Evolutionary conservation across 2,329 filamentous ascomycete species (phyloP).

Genomic region (Diatrype stigma): DNA sequence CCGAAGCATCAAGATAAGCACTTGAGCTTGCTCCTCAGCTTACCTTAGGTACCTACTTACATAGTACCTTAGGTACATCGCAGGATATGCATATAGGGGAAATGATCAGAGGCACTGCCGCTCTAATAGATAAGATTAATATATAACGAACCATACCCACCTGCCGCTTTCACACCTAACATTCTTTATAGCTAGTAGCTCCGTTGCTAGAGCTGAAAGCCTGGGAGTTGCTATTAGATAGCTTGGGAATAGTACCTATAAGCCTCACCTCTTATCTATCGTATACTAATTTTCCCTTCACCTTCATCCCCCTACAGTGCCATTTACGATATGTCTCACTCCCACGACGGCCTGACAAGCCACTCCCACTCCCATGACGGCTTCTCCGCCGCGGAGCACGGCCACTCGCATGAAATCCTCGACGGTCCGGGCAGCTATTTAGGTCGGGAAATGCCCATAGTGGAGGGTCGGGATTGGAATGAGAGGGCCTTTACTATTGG

Average conservation of each 20-base stretch:
- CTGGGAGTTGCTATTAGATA: too few species aligned
- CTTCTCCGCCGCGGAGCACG: conserved; percentile 66
- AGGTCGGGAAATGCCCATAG: conserved; percentile 87
- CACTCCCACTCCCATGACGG: conserved; percentile 50
- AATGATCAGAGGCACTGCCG: too few species aligned
- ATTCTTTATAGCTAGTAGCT: too few species aligned
- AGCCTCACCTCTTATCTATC: background rate
- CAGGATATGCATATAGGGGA: too few species aligned
- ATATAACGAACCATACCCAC: too few species aligned
- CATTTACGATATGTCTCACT: conserved; percentile 39
- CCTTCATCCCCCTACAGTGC: background rate
- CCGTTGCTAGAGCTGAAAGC: too few species aligned
- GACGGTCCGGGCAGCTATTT: conserved; percentile 88
- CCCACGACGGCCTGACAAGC: conserved; percentile 50
- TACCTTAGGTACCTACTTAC: too few species aligned
- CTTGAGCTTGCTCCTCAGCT: too few species aligned
- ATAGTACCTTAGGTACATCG: too few species aligned
- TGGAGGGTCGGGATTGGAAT: conserved; percentile 81
- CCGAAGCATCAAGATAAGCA: too few species aligned
- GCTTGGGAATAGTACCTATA: background rate
- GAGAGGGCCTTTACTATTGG: conserved; percentile 92
- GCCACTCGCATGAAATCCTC: conserved; percentile 93
- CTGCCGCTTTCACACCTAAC: too few species aligned
- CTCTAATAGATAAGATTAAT: too few species aligned
- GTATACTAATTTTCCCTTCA: background rate